Evolutionary conservation across 225 moss, liverwort and hornwort genomes (phyloP), one percentile per base, ranked within the genome.

Genomic region (Polytrichum commune): DNA sequence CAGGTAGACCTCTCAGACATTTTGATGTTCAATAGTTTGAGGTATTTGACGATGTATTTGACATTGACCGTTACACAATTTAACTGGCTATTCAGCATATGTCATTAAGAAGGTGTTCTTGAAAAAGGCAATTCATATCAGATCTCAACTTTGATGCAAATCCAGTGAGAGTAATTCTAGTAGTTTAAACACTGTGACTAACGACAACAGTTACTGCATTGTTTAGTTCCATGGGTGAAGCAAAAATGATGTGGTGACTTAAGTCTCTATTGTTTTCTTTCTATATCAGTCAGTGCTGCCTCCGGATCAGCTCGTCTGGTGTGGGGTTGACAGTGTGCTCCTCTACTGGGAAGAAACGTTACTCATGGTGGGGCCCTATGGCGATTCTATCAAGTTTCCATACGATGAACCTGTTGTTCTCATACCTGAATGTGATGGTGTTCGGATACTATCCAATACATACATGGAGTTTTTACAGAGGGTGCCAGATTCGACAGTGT

Each of bases 251-350:
- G 9, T 35, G 35, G 35, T 35, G 35, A 46, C 2, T 46, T 46
- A 46, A 13, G 46, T 46, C 13, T 46, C 46, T 38, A 35, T 66
- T 77, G 38, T 75, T 74, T 65, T 80, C 23, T 83, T 63, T 4
- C 61, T 74, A 65, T 68, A 77, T 81, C 98, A 98, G 92, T 90
- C 98, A 61, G 86, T 83, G 67, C 75, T 95, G 76, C 93, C 98
- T 70, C 95, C 98, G 7, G 95, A 93, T 81, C 95, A 98, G 86
- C 88, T 98, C 54, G 95, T 95, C 5, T 98, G 98, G 98, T 98
- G 98, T 73, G 98, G 95, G 29, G 84, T 93, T 80, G 91, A 87
- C 72, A 90, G 93, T 80, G 83, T 98, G 79, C 73, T 98, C 32
- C 88, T 98, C 54, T 91, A 91, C 55, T 95, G 98, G 98, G 95